Evolutionary conservation across 2,329 filamentous ascomycete genomes (phyloP), one percentile per base, ranked within the genome.

Genomic region (Cordyceps cicadae): DNA sequence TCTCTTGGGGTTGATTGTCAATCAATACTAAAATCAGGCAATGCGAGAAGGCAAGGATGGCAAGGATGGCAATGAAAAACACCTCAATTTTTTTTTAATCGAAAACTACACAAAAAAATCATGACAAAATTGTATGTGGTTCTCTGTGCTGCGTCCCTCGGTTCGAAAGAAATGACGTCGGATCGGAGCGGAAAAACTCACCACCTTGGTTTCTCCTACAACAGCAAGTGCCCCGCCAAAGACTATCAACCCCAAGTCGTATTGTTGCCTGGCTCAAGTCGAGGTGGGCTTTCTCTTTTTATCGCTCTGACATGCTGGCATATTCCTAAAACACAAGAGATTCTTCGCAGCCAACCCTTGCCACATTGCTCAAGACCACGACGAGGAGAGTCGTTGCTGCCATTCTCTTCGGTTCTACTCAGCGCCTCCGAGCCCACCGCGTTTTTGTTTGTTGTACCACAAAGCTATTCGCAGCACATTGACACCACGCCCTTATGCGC

Each of bases 191-290:
- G 71, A 72, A 71, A 72, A 72, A 72, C 69, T 46, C 52, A 62
- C 65, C 63, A 63, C 58, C 61, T 37, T 56, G 58, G 52, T 61
- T 57, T 55, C 56, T 53, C 49, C 34, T 55, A n/a, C 52, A 63
- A 54, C 52, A 62, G 21, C 62, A 51, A 68, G 67, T 70, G 70
- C 71, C 71, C 71, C 71, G 69, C 71, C 70, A 70, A 71, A 60
- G 43, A 21, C 45, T 37, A 43, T 63, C 51, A 62, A 63, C 41
- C 48, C 54, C 60, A 59, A 59, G 60, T 54, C 60, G 53, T 53
- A 53, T 59, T 59, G 49, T 62, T 62, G 37, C 48, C 41, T 51
- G 45, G 29, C 7, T 41, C 43, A 48, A 61, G 29, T 41, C 19
- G n/a, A 66, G 62, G 62, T 66, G 63, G 67, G 64, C 66, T 68